phyloP scores from a whole-genome alignment of 2,329 filamentous ascomycete species.

The Cadophora sp. region DNA sequence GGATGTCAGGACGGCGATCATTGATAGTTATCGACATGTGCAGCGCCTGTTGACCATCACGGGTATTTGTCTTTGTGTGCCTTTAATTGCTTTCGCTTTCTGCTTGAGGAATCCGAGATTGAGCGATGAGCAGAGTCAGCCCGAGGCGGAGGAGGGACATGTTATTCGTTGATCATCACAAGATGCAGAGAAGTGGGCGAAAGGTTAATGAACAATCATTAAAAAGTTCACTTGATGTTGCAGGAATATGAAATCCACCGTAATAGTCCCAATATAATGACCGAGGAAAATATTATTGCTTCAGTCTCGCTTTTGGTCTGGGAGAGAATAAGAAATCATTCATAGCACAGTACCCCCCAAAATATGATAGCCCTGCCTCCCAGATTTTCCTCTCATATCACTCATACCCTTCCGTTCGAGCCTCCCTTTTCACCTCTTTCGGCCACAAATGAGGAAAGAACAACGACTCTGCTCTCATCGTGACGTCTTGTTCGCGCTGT shows the following conservation, averaged over 20 bases:
- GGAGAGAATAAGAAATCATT: too few relatives aligned
- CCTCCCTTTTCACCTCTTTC: too few relatives aligned
- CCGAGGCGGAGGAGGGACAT: constrained; percentile 16
- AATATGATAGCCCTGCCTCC: too few relatives aligned
- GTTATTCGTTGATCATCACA: constrained; percentile 7
- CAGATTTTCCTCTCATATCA: too few relatives aligned
- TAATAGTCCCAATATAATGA: too few relatives aligned
- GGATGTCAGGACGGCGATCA: constrained; percentile 37
- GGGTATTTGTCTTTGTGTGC: constrained; percentile 55
- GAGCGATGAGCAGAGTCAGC: constrained; percentile 9
- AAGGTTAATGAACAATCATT: neutral
- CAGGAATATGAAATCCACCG: neutral
- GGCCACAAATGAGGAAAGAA: too few relatives aligned
- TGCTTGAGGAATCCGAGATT: constrained; percentile 53
- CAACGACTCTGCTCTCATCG: neutral
- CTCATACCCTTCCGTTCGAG: too few relatives aligned
- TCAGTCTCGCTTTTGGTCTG: too few relatives aligned
- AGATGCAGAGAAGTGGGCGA: neutral
- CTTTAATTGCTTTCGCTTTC: constrained; percentile 54
- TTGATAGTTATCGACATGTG: constrained; percentile 49
- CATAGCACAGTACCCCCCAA: too few relatives aligned
- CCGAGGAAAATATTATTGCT: too few relatives aligned
- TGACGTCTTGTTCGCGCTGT: neutral
- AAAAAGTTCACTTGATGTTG: neutral
- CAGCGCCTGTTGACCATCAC: constrained; percentile 58